These are phyloP conservation scores for Phtheirospermum japonicum DNA, from an alignment of 257 asterid species.

Conservation along the genomic window DNA sequence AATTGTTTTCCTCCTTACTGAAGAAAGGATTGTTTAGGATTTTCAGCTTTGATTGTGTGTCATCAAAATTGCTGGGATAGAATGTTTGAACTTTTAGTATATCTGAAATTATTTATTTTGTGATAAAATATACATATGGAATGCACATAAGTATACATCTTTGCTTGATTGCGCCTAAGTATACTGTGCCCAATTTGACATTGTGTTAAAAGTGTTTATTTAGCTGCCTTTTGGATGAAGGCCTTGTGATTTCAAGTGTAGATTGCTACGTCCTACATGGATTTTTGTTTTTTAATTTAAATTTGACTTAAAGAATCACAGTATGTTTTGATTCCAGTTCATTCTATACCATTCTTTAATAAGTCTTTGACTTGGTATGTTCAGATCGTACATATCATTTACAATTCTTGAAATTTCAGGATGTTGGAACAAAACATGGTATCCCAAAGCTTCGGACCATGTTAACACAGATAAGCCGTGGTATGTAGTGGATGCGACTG, in stretches of 20 bases:
- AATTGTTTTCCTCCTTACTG: no score
- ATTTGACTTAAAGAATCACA: background rate
- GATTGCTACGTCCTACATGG: background rate
- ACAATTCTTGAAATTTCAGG: conserved; percentile 44
- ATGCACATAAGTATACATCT: background rate
- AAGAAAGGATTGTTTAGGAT: conserved; percentile 6
- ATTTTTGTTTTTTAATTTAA: background rate
- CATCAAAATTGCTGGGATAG: background rate
- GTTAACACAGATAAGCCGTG: conserved; percentile 77
- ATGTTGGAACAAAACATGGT: conserved; percentile 93
- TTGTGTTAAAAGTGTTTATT: background rate
- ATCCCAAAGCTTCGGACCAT: conserved; percentile 90
- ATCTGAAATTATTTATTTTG: background rate
- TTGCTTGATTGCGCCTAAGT: conserved; percentile 12
- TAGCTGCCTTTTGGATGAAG: background rate
- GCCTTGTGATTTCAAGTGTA: background rate
- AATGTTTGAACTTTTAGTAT: background rate
- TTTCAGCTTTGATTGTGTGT: background rate
- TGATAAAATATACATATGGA: background rate
- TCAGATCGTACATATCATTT: conserved; percentile 13
- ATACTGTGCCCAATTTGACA: background rate
- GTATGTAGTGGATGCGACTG: conserved; percentile 89
- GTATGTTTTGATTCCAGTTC: background rate
- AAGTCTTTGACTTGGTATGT: no score
- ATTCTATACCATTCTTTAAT: background rate